Evolutionary conservation across 768 basidiomycete species (phyloP).

Genomic region (Mycena pura): DNA sequence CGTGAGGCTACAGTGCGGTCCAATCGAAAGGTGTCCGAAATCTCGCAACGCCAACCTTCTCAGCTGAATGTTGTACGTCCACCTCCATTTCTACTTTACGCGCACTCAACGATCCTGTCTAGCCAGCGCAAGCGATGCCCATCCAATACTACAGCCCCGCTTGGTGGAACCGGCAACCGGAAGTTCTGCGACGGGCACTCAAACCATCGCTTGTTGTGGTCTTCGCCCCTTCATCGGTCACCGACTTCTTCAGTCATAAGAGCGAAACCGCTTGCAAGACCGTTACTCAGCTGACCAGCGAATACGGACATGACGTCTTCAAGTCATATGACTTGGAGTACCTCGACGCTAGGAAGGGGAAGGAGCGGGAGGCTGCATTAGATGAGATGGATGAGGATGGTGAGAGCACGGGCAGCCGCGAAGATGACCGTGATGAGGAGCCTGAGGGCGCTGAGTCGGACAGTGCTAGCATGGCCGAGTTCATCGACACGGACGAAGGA

Average conservation of each 20-base stretch:
- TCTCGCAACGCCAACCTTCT: neutral
- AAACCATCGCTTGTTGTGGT: neutral
- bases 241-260: neutral
- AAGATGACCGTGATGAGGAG: neutral
- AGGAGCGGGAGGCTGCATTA: no score
- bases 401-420: neutral
- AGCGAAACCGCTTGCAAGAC: neutral
- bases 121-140: conserved; percentile 9
- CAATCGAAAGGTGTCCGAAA: neutral
- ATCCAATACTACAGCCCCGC: conserved; percentile 12
- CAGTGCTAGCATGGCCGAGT: neutral
- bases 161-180: conserved; percentile 5
- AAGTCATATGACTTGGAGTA: conserved; percentile 7
- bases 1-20: neutral
- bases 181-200: neutral
- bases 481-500: no score
- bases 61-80: neutral
- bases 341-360: no score
- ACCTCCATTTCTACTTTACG: neutral
- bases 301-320: conserved; percentile 8
- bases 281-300: neutral
- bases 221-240: neutral
- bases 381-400: neutral
- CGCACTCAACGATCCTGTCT: neutral
- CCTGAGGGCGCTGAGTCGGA: neutral